phyloP scores from a whole-genome alignment of 2,329 filamentous ascomycete genomes.

The Penicillium glabrum region DNA sequence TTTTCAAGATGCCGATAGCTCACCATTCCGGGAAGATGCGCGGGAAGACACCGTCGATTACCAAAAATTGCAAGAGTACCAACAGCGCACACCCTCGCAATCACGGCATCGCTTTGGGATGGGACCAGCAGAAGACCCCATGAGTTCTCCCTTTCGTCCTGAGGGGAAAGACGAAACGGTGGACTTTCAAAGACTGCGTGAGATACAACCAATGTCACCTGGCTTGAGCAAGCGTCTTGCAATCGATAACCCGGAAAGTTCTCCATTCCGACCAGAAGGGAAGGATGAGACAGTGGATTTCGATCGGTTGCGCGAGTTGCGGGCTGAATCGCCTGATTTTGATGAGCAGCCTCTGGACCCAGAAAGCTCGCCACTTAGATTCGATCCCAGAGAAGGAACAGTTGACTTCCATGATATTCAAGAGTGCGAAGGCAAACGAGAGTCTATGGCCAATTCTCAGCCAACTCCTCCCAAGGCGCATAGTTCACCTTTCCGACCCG shows the following conservation, averaged over 20 bases:
- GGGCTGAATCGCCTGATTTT: conserved; percentile 6
- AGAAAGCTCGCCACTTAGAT: conserved; percentile 36
- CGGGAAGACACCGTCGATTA: conserved; percentile 37
- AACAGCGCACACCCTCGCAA: conserved; percentile 8
- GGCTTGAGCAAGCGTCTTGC: conserved; percentile 16
- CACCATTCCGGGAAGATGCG: conserved; percentile 36
- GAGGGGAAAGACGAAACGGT: conserved; percentile 32
- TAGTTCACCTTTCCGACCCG: conserved; percentile 1
- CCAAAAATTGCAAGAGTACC: conserved; percentile 19
- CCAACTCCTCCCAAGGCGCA: background rate
- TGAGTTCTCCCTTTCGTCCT: conserved; percentile 40
- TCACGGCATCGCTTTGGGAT: conserved; percentile 6
- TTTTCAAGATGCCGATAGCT: conserved; percentile 31
- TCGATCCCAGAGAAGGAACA: conserved; percentile 25
- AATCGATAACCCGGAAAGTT: conserved; percentile 11
- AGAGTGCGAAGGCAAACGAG: background rate
- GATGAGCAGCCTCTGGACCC: background rate
- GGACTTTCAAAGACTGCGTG: conserved; percentile 25
- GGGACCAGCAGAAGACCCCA: conserved; percentile 15
- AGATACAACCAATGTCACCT: conserved; percentile 16
- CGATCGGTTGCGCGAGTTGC: conserved; percentile 15
- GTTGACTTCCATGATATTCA: conserved; percentile 22
- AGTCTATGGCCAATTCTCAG: background rate
- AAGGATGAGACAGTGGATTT: conserved; percentile 30
- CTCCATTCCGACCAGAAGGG: conserved; percentile 30